Conservation (phyloP, 306 rosid species). For the Castanea crenata region DNA sequence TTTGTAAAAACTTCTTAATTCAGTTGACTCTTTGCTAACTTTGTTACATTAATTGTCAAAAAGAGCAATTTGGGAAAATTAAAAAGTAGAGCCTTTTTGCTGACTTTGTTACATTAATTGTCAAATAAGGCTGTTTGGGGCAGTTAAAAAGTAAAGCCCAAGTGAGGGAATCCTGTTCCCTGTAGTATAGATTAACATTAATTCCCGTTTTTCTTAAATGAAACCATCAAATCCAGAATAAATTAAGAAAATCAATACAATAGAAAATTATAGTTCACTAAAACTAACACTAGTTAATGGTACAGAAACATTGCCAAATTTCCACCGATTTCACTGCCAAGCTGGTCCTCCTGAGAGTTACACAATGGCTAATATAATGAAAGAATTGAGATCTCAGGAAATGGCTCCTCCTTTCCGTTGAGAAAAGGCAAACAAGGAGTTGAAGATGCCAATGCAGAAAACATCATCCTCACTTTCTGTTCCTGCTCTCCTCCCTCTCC, state of each 20-base stretch:
- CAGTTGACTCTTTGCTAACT: too few relatives aligned
- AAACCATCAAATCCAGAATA: slow-evolving; percentile 5
- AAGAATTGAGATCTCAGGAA: background rate
- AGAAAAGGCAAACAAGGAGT: slow-evolving; percentile 10
- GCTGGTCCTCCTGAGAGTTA: background rate
- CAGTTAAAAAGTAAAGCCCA: too few relatives aligned
- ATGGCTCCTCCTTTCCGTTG: background rate
- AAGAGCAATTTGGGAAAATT: background rate
- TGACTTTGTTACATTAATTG: too few relatives aligned
- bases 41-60: too few relatives aligned
- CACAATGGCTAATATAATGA: background rate
- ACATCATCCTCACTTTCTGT: slow-evolving; percentile 44
- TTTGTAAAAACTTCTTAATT: too few relatives aligned
- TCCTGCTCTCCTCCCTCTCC: slow-evolving; percentile 57
- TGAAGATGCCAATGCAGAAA: background rate
- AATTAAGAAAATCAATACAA: background rate
- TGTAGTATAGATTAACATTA: too few relatives aligned
- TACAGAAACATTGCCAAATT: slow-evolving; percentile 1
- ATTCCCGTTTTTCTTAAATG: too few relatives aligned
- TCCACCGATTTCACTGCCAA: background rate
- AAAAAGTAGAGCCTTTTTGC: too few relatives aligned
- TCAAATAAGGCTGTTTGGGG: too few relatives aligned
- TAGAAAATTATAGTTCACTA: too few relatives aligned
- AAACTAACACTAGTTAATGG: background rate
- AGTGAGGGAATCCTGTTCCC: too few relatives aligned